Evolutionary conservation across 2,329 filamentous ascomycete genomes (phyloP), one percentile per base, ranked within the genome.

Genomic region (Arachnopeziza araneosa): DNA sequence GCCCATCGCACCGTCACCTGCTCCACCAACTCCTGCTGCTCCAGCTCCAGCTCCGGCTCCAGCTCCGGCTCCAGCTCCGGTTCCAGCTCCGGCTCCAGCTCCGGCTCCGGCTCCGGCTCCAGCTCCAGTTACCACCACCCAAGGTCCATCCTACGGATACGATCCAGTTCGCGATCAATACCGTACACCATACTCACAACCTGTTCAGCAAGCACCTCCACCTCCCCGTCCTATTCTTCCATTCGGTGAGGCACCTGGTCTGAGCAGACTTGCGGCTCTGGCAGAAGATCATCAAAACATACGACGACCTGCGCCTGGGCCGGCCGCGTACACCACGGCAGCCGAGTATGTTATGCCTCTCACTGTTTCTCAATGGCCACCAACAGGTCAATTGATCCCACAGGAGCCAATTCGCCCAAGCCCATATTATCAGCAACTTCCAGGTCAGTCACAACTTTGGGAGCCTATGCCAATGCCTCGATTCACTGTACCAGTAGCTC

Each of bases 91-190:
- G 50, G 36, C 49, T 52, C n/a, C n/a, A n/a, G 30, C 52, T 14
- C 36, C 36, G n/a, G 30, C 55, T 44, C 55, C 55, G 10, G 55
- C 56, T 23, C 36, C 49, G n/a, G 56, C 32, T 22, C 53, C 50
- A 50, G 53, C 52, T 32, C 52, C 55, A 7, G 44, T 54, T 19
- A 44, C 12, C 17, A 14, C 4, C 12, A 44, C 36, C 36, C 64
- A 57, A 26, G 50, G 19, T 19, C 54, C 60, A 56, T 58, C 57
- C 50, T 56, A 54, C n/a, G 63, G 62, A 7, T 69, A 69, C 36
- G 66, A 68, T 50, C 66, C 67, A 36, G 67, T 68, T 23, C 59
- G 63, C 10, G 65, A 68, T 51, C 52, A 52, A 8, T 61, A 62
- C 32, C 52, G 55, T 53, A 61, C 56, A 32, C 56, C 60, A 49